Percentiles rank a stretch among this genome's conserved stretches.
Evolutionary conservation across 306 rosid species (phyloP).

Genomic region (Sicyos baderoa): DNA sequence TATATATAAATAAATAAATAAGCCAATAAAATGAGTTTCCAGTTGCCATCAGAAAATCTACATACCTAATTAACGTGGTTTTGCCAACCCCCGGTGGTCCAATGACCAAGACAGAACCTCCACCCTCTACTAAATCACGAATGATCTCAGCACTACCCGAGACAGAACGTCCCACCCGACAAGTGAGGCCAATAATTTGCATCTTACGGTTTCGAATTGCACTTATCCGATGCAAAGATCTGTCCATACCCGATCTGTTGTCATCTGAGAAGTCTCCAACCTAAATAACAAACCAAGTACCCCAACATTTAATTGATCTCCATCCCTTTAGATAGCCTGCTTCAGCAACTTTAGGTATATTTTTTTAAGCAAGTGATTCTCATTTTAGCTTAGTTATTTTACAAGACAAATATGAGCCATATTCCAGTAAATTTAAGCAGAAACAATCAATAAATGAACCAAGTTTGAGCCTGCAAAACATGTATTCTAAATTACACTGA

Average conservation of each 20-base stretch:
- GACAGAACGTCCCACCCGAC: slow-evolving; percentile 92
- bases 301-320: neutral
- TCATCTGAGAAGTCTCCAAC: slow-evolving; percentile 97
- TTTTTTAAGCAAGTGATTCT: neutral
- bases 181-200: slow-evolving; percentile 94
- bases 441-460: neutral
- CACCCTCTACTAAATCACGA: slow-evolving; percentile 68
- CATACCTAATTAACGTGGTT: slow-evolving; percentile 88
- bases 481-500: neutral
- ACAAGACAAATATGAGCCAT: slow-evolving; percentile 2
- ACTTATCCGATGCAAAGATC: slow-evolving; percentile 88
- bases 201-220: slow-evolving; percentile 83
- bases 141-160: slow-evolving; percentile 85
- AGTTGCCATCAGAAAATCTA: neutral
- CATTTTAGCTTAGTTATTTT: neutral
- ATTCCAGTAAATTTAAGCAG: neutral
- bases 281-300: slow-evolving; percentile 31
- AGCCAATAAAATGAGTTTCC: neutral
- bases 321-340: too few relatives aligned
- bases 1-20: too few relatives aligned
- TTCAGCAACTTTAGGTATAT: neutral
- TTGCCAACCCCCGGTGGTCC: slow-evolving; percentile 99
- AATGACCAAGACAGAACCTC: slow-evolving; percentile 84
- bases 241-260: slow-evolving; percentile 91
- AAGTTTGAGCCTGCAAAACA: neutral